Evolutionary conservation across 129 eudicot species (phyloP), one percentile per base, ranked within the genome.

Genomic region (Erigeron canadensis): DNA sequence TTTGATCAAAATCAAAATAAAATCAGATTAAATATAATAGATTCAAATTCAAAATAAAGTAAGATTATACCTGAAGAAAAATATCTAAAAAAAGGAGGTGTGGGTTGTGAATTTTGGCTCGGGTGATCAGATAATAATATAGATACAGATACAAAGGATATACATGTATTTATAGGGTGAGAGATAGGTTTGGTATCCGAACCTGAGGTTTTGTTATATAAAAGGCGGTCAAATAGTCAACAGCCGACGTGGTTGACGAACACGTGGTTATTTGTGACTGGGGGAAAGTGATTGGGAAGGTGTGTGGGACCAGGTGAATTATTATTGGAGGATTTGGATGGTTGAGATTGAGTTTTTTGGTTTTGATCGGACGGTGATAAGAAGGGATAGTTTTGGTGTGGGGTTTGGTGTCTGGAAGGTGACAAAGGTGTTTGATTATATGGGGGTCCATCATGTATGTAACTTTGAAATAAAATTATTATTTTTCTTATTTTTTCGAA

Each of bases 171-270:
- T 78, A 78, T 78, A 78, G 19, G 19, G 62, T 63, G 44, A 54
- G 12, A 78, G 9, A 6, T 6, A 7, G 42, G 1, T 10, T 17
- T 6, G 38, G 8, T 11, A 1, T 8, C 67, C 60, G 63, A 71
- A 21, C 42, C 81, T 78, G 67, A 78, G 82, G 77, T 55, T 63
- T 63, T 77, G 43, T 4, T 1, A 37, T 55, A 37, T 51, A 40
- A 5, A 48, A 7, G n/a, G 54, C 48, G 38, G 34, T 28, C 34
- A 77, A 43, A 55, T 47, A 6, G 63, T 50, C 40, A 77, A 39
- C 19, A 63, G 82, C 73, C 73, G 77, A 78, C 82, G 82, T 63
- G 77, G 51, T 78, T 78, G 72, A 78, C 67, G 42, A 3, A 71
- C 77, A 70, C 63, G 72, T 77, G 77, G 65, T 41, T 2, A 22